Evolutionary conservation across 768 basidiomycete genomes (phyloP), one percentile per base, ranked within the genome.

Genomic region (Lactarius trivialis): DNA sequence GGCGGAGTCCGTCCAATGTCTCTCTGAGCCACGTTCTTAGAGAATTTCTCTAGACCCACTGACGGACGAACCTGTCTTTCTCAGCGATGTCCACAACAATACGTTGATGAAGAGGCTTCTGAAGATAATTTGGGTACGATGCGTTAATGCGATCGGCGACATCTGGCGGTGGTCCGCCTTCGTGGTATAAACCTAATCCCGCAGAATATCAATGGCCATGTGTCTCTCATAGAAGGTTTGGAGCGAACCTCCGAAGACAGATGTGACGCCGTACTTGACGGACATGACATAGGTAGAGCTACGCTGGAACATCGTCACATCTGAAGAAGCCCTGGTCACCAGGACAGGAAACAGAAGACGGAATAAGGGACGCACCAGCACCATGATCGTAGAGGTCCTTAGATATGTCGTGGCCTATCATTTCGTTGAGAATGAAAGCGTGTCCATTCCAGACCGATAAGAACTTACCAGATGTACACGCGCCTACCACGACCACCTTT

Each of bases 141-240:
- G 78, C 79, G 39, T 71, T 76, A 48, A 85, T 70, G 26, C 78
- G 76, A 71, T 86, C 85, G 3, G 81, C 82, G n/a, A 80, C 67
- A 37, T 85, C 82, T 83, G 58, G 50, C 19, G 60, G 12, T 8
- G 56, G 55, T 9, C 63, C 67, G 5, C 59, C 64, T 56, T 67
- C 67, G n/a, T 28, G 26, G 41, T 63, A 67, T 9, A 66, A 28
- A 21, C 52, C 65, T 67, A 48, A 30, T 21, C 17, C 34, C 26
- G 17, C 21, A 48, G 9, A 32, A 39, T 7, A 21, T 63, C 7
- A 55, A 53, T 49, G 17, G 7, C 36, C 28, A 50, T 30, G 56
- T 11, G 11, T 7, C 36, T 24, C 7, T 54, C 43, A 9, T 49
- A 48, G 15, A 32, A 45, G 17, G 1, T 1, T 34, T 9, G 26